These are phyloP conservation scores for Gaultheria prostrata DNA, from an alignment of 148 eudicot species.

Conservation along the genomic window DNA sequence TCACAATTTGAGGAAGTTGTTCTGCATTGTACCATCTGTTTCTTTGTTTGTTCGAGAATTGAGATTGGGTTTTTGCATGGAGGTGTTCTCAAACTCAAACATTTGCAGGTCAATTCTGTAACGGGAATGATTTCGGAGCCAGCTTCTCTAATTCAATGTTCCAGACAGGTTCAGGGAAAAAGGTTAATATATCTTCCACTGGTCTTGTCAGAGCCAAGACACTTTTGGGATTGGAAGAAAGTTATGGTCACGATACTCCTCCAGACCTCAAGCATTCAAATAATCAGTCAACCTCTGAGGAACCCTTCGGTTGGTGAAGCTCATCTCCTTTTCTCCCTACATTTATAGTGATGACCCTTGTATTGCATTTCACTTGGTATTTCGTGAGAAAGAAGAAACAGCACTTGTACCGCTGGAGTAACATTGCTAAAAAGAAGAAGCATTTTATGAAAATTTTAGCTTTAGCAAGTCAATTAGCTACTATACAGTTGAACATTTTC, in stretches of 20 bases:
- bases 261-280: constrained; percentile 32
- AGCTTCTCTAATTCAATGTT: constrained; percentile 55
- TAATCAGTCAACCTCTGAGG: constrained; percentile 28
- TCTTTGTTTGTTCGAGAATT: neutral
- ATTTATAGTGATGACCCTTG: neutral
- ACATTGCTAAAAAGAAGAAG: neutral
- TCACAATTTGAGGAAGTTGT: neutral
- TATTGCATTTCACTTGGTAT: neutral
- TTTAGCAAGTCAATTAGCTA: neutral
- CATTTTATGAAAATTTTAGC: neutral
- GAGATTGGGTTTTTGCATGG: neutral
- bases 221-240: constrained; percentile 58
- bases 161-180: constrained; percentile 88
- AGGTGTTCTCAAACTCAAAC: neutral
- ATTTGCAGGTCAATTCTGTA: constrained; percentile 37
- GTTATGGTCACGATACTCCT: constrained; percentile 27
- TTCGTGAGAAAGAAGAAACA: neutral
- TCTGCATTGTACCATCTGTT: neutral
- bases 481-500: neutral
- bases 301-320: constrained; percentile 20
- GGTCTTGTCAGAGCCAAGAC: constrained; percentile 72
- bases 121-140: constrained; percentile 21
- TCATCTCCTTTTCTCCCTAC: neutral
- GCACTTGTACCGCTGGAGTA: neutral
- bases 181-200: constrained; percentile 60